A percentile compares a stretch with the other conserved stretches of the same genome.
phyloP scores from a whole-genome alignment of 257 asterid species.

The Solanum infundibuliforme region DNA sequence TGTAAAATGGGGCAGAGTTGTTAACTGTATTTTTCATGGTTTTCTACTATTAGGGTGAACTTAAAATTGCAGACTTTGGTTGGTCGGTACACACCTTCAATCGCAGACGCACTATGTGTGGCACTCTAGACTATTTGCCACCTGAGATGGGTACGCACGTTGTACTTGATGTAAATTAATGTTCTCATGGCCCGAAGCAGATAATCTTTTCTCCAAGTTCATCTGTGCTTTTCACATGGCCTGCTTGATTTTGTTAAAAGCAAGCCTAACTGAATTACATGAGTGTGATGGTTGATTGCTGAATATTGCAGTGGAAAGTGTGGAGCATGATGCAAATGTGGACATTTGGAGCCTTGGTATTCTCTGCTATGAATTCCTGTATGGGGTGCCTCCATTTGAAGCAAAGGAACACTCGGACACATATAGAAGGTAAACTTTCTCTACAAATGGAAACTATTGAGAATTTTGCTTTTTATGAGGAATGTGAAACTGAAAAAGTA shows the following conservation, averaged over 20 bases:
- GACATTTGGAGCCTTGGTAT: constrained; percentile 99
- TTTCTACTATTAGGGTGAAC: constrained; percentile 62
- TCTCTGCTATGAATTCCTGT: constrained; percentile 86
- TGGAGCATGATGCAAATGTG: constrained; percentile 88
- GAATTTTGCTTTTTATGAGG: not conserved
- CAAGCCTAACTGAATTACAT: not conserved
- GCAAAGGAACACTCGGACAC: constrained; percentile 96
- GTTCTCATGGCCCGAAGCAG: not conserved
- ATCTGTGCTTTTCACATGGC: not conserved
- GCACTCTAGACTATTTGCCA: constrained; percentile 95
- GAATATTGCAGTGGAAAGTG: constrained; percentile 66
- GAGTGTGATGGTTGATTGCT: not conserved
- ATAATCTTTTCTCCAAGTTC: not conserved
- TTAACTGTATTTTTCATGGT: not conserved
- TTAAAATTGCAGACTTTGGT: constrained; percentile 95
- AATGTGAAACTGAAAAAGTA: not conserved
- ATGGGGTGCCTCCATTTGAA: constrained; percentile 95
- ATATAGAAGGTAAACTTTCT: constrained; percentile 57
- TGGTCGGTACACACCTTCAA: constrained; percentile 98
- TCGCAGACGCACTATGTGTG: constrained; percentile 96
- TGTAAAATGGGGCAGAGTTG: not conserved
- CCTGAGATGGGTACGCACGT: constrained; percentile 92
- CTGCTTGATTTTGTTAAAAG: not conserved
- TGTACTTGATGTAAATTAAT: not conserved
- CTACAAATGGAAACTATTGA: not conserved